Evolutionary conservation across 2,329 filamentous ascomycete genomes (phyloP), one percentile per base, ranked within the genome.

Genomic region (Acephala macrosclerotiorum): DNA sequence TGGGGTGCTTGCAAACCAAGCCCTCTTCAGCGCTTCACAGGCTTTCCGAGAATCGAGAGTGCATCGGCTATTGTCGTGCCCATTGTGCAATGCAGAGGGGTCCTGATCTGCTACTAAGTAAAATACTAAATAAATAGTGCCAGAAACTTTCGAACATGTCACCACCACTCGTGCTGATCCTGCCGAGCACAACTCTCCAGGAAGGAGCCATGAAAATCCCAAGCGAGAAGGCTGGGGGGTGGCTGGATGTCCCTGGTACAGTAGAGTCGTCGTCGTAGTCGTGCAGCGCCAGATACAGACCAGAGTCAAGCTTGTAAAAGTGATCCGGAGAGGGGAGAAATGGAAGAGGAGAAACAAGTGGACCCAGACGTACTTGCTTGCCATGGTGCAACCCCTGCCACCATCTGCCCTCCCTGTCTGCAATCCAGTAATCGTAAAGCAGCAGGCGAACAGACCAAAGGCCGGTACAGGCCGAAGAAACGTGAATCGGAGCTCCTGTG

Each of bases 1-100:
- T 67, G 68, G 67, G 67, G 67, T 69, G 62, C 67, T 69, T 65
- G 36, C 47, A 47, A 63, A 36, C 51, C 47, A 51, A 60, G 38
- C 38, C 36, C 18, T 26, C 14, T 12, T 4, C 38, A 42, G 38
- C 45, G 11, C 45, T 51, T 33, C 49, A 53, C 49, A 53, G 26
- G 18, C 16, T 33, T 58, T 36, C 16, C 38, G 51, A 55, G 51
- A 35, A 60, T 57, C 38, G 20, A 65, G 20, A 51, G 61, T 58
- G 55, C 56, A 66, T 59, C 59, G 63, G 63, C 58, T 58, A 65
- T 65, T 57, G 3, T 57, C 4, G 4, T 29, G 47, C 49, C 49
- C 8, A 29, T 12, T 53, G 11, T 7, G 25, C n/a, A 49, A 33
- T 22, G 45, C 20, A 11, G 20, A 22, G 6, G n/a, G n/a, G 45